A percentile compares a stretch with the other conserved stretches of the same genome.
These are phyloP conservation scores for Fusarium sp. DNA, from an alignment of 2,329 filamentous ascomycete genomes.

Conservation along the genomic window DNA sequence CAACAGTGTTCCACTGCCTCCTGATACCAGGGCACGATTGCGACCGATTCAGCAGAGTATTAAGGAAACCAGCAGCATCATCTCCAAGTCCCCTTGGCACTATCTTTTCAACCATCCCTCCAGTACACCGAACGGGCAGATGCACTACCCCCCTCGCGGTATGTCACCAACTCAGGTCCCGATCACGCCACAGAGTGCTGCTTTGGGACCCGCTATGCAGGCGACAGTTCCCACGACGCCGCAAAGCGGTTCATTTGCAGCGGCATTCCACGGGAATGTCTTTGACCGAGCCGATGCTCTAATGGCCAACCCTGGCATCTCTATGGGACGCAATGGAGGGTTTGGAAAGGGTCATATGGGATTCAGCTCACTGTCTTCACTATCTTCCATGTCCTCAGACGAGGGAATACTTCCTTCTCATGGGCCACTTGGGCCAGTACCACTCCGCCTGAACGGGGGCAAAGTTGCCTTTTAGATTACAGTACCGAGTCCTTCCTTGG, in stretches of 20 bases:
- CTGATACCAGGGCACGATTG: conserved; percentile 77
- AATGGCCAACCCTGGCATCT: conserved; percentile 65
- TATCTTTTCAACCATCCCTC: conserved; percentile 49
- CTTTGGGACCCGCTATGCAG: conserved; percentile 87
- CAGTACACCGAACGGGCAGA: conserved; percentile 25
- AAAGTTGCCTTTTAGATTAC: conserved; percentile 49
- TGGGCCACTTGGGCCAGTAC: conserved; percentile 45
- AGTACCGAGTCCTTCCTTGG: conserved; percentile 18
- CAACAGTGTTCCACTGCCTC: conserved; percentile 62
- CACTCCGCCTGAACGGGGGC: conserved; percentile 50
- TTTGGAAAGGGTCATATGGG: conserved; percentile 55
- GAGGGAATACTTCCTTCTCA: conserved; percentile 48
- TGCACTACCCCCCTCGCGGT: conserved; percentile 37
- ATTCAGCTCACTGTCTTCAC: conserved; percentile 52
- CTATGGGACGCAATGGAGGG: conserved; percentile 63
- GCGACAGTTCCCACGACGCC: conserved; percentile 84
- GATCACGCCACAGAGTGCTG: conserved; percentile 89
- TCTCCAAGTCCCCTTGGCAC: conserved; percentile 69
- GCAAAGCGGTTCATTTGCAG: conserved; percentile 64
- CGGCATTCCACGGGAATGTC: conserved; percentile 65
- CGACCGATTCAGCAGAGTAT: conserved; percentile 84
- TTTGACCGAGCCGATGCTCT: conserved; percentile 68
- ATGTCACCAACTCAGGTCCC: conserved; percentile 58
- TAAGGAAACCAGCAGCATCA: conserved; percentile 80
- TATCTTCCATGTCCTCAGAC: conserved; percentile 54